Evolutionary conservation across 148 eudicot species (phyloP).

Genomic region (Cornus kousa): DNA sequence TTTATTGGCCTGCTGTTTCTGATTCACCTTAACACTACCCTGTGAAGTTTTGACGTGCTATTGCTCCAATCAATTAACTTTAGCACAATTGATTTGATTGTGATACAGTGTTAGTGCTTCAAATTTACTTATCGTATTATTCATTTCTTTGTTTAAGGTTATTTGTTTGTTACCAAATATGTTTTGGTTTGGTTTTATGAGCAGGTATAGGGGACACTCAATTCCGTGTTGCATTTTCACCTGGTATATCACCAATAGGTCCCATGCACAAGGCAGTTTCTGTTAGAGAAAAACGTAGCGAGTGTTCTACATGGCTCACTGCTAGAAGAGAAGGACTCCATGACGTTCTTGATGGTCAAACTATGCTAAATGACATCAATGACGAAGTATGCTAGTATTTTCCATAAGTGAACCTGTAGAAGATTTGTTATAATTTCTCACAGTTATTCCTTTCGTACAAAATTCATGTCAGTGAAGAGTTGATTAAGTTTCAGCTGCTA

Average conservation of each 20-base stretch:
- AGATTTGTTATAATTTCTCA: neutral
- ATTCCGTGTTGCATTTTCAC: conserved; percentile 64
- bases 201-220: conserved; percentile 70
- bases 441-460: neutral
- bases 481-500: neutral
- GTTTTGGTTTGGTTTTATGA: conserved; percentile 14
- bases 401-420: neutral
- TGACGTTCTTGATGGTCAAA: conserved; percentile 69
- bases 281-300: conserved; percentile 47
- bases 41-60: neutral
- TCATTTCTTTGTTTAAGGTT: neutral
- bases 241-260: conserved; percentile 65
- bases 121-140: neutral
- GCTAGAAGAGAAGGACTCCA: conserved; percentile 61
- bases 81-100: neutral
- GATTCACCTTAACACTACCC: neutral
- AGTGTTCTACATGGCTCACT: conserved; percentile 72
- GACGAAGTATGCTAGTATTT: conserved; percentile 47
- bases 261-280: conserved; percentile 65
- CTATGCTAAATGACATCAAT: conserved; percentile 49
- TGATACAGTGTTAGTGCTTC: neutral
- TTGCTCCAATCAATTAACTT: neutral
- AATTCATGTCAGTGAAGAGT: neutral
- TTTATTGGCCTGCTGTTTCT: neutral
- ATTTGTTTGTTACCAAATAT: neutral